Percentiles rank a stretch among this genome's conserved stretches.
These are phyloP conservation scores for Curvularia spicifera DNA, from an alignment of 2,329 filamentous ascomycete species.

Conservation along the genomic window DNA sequence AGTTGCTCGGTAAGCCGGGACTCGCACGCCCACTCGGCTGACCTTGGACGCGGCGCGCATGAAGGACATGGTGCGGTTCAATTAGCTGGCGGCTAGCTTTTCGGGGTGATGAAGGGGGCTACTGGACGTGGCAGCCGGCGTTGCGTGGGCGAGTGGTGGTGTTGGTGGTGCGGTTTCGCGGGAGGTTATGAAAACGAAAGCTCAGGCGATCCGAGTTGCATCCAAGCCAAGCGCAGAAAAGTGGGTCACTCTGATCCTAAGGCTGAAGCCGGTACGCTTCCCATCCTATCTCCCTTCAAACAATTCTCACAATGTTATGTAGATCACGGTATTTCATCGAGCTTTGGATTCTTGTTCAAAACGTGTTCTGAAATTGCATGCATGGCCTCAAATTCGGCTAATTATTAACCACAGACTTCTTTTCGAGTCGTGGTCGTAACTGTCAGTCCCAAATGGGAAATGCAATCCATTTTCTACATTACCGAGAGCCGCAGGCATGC, in stretches of 20 bases:
- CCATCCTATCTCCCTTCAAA: neutral
- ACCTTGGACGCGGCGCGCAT: constrained; percentile 48
- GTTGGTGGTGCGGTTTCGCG: constrained; percentile 30
- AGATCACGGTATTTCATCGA: neutral
- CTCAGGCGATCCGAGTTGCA: constrained; percentile 32
- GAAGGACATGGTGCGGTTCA: constrained; percentile 47
- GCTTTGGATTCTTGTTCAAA: neutral
- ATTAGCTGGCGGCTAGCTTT: constrained; percentile 35
- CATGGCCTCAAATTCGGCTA: neutral
- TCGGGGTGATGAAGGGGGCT: constrained; percentile 21
- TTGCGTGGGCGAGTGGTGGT: constrained; percentile 35
- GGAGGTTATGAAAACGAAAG: constrained; percentile 36
- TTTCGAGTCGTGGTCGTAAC: neutral
- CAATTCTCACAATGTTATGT: too few species aligned
- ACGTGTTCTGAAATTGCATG: neutral
- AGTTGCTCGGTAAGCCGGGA: constrained; percentile 44
- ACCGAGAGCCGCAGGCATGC: too few species aligned
- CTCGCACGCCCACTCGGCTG: constrained; percentile 42
- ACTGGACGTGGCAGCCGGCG: constrained; percentile 31
- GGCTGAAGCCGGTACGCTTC: constrained; percentile 15
- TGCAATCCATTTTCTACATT: neutral
- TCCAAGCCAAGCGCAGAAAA: constrained; percentile 31
- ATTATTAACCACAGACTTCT: neutral
- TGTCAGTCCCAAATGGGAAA: neutral
- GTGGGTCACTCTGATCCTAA: constrained; percentile 23